These are phyloP conservation scores for Populus tremula DNA, from an alignment of 345 rosid genomes.

Conservation along the genomic window DNA sequence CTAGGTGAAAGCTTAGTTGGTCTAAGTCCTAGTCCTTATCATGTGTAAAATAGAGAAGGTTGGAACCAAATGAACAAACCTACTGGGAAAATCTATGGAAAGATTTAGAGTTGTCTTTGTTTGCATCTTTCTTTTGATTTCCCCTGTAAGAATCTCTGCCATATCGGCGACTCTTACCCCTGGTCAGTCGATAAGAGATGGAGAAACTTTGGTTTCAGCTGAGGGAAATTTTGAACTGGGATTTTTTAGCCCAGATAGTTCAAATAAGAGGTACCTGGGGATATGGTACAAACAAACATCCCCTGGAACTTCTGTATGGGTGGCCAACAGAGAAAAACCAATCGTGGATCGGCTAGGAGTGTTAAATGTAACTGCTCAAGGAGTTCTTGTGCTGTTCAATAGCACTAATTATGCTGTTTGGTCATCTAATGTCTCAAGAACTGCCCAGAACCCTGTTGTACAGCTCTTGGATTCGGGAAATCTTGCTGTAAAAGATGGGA, in stretches of 20 bases:
- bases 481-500: not conserved
- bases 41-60: not conserved
- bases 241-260: conserved; percentile 3
- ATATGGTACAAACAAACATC: conserved; percentile 1
- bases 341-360: not conserved
- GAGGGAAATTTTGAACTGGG: conserved; percentile 1
- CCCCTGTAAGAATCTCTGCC: not conserved
- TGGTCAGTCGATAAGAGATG: conserved; percentile 9
- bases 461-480: conserved; percentile 4
- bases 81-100: not conserved
- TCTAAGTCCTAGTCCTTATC: not conserved
- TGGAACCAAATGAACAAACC: not conserved
- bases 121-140: not conserved
- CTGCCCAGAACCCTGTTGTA: conserved; percentile 5
- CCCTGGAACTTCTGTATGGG: not conserved
- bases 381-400: not conserved
- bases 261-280: not conserved
- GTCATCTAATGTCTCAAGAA: not conserved
- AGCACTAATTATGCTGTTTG: not conserved
- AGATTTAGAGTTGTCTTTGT: not conserved
- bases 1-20: not conserved
- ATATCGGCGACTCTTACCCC: not conserved
- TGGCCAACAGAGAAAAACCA: not conserved
- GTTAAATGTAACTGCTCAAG: conserved; percentile 5
- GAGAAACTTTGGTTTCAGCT: not conserved